Evolutionary conservation across 2,329 filamentous ascomycete species (phyloP), one percentile per base, ranked within the genome.

Genomic region (Verticillium isaacii): DNA sequence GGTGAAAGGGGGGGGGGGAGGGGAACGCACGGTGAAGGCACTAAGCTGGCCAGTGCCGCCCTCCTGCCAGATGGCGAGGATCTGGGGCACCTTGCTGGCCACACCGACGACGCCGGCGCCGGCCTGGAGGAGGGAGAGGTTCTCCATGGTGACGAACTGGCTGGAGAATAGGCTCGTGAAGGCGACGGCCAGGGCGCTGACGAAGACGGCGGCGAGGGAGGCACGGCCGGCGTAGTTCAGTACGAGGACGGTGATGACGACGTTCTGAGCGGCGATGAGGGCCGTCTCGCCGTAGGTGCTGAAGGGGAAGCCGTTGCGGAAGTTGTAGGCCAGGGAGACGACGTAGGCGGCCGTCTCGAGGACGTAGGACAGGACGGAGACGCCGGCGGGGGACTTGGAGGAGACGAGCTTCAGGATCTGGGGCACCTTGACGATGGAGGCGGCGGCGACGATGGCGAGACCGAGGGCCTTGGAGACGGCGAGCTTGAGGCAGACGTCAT

Each of bases 221-320:
- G 82, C 79, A 67, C 86, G 85, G 11, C 90, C 90, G 63, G 86
- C 88, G 75, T 93, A 98, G 73, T 90, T 89, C 74, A 99, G 80
- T 52, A 99, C 93, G 69, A 98, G 77, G 58, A 93, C 86, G 5
- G 89, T 89, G 73, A 99, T 97, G 63, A 93, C 85, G 54, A 98
- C 86, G 77, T 99, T 97, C 80, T 99, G 95, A 63, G 89, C 88
- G 58, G 95, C 85, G 69, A 99, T 97, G 71, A 98, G 82, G 41
- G 91, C 93, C 32, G 92, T 94, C 84, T 99, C 95, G 75, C 95
- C 95, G 75, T 91, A 99, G 12, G 95, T 99, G 83, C 90, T 96
- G 78, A 99, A 97, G 3, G 95, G 94, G 69, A 97, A 97, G 29
- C 88, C 89, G 71, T 93, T 92, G 73, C 95, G 92, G 67, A 91